A percentile compares a stretch with the other conserved stretches of the same genome.
Conservation (phyloP, 257 asterid species). For the Ajuga chamaepitys region DNA sequence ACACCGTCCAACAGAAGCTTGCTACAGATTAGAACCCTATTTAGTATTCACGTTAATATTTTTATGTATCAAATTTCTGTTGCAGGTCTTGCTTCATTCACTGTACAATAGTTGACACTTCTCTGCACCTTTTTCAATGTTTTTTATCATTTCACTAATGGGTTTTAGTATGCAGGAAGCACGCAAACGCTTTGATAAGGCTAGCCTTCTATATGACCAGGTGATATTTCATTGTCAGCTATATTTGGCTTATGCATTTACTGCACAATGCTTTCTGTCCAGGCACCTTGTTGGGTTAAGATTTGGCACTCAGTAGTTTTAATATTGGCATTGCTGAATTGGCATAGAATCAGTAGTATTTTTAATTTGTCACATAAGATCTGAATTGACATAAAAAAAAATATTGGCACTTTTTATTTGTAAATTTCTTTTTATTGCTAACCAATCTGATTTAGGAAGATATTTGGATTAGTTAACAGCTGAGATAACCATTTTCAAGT, state of each 20-base stretch:
- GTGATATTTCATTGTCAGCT: constrained; percentile 29
- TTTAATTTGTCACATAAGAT: background rate
- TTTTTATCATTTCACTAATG: constrained; percentile 19
- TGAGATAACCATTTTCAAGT: background rate
- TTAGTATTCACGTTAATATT: background rate
- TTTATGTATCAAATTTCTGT: background rate
- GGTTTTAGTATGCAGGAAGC: constrained; percentile 73
- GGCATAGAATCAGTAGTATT: background rate
- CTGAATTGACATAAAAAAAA: too few relatives aligned
- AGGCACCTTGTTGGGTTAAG: constrained; percentile 11
- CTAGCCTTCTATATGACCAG: constrained; percentile 97
- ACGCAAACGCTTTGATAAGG: constrained; percentile 93
- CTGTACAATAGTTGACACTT: constrained; percentile 4
- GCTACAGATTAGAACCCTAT: background rate
- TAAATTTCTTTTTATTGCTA: background rate
- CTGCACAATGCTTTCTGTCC: background rate
- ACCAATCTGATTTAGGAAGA: background rate
- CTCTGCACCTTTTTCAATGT: background rate
- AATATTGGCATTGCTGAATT: background rate
- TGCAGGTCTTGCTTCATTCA: background rate
- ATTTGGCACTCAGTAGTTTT: background rate
- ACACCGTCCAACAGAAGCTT: background rate
- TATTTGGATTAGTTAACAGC: background rate
- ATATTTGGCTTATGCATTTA: background rate
- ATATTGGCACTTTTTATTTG: too few relatives aligned